Evolutionary conservation across 768 basidiomycete species (phyloP), one percentile per base, ranked within the genome.

Genomic region (Royoungia palumana): DNA sequence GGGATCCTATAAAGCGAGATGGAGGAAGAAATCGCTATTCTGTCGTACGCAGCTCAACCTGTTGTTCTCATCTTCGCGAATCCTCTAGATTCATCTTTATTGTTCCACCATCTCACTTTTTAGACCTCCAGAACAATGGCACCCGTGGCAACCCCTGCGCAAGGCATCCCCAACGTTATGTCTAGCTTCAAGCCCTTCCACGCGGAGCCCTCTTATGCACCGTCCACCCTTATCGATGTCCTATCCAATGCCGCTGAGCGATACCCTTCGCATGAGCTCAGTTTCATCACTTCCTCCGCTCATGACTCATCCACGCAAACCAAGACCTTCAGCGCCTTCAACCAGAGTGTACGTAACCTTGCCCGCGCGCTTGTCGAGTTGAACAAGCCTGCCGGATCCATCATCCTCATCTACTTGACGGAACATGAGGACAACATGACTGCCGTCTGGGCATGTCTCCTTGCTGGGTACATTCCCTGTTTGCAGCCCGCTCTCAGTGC

Each of bases 401-500:
- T 66, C n/a, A 10, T 68, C 3, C 53, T 66, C 6, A 50, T 67
- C 0, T 67, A 67, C 41, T 50, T 67, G 19, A 67, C 65, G 0
- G 67, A 67, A 36, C 65, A 67, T 25, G 65, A 67, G 41, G 67
- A 67, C 37, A 67, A 68, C 32, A 67, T 68, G 65, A 54, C 52
- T 3, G 66, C 65, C 4, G 47, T 67, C 12, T 67, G 65, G 65
- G 65, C 65, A 0, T 67, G 62, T 42, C 47, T 67, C 1, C 49
- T 67, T 14, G 67, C 65, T 5, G 65, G 65, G 16, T 61, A 54
- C 44, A 53, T 67, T 0, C 65, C 67, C 13, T 67, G 65, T 53
- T 50, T 67, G 45, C 65, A 67, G 30, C 67, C 65, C n/a, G 60
- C 66, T 1, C 44, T 69, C 30, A 69, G 67, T 32, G 66, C 67